These are phyloP conservation scores for Podospora pseudopauciseta DNA, from an alignment of 495 filamentous ascomycete species.

Conservation along the genomic window DNA sequence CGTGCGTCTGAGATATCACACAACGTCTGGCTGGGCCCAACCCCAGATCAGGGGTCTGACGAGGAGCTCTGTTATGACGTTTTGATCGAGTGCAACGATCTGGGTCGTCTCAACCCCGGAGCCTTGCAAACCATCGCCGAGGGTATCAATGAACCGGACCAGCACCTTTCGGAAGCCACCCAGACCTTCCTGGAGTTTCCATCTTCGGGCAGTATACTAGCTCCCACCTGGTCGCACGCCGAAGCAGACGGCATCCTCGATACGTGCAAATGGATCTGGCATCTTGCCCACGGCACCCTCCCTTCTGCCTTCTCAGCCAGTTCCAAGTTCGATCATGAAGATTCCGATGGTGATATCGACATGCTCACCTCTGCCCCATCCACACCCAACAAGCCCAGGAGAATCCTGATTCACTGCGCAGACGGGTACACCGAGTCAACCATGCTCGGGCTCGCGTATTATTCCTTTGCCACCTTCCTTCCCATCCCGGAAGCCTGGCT, in stretches of 20 bases:
- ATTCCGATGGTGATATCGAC: constrained; percentile 45
- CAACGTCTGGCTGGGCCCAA: constrained; percentile 90
- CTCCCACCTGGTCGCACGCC: constrained; percentile 70
- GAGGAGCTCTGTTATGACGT: constrained; percentile 59
- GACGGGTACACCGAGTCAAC: constrained; percentile 97
- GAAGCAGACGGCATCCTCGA: constrained; percentile 81
- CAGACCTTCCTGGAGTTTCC: constrained; percentile 75
- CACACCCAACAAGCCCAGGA: constrained; percentile 42
- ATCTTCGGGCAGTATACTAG: constrained; percentile 83
- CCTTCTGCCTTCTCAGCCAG: constrained; percentile 37
- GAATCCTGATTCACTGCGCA: constrained; percentile 84
- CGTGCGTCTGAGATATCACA: constrained; percentile 77
- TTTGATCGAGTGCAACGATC: constrained; percentile 80
- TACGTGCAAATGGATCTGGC: constrained; percentile 85
- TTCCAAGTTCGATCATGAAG: constrained; percentile 20
- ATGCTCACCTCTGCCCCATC: constrained; percentile 24
- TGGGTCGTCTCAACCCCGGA: constrained; percentile 62
- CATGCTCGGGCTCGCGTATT: constrained; percentile 80
- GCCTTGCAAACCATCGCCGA: constrained; percentile 47
- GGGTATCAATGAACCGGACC: constrained; percentile 24
- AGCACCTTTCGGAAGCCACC: constrained; percentile 23
- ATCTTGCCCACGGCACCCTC: constrained; percentile 60
- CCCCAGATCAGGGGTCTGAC: constrained; percentile 60
- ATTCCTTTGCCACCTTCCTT: constrained; percentile 80
- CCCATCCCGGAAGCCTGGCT: constrained; percentile 84